These are phyloP conservation scores for Naganishia sp. DNA, from an alignment of 1,284 basidiomycete genomes.

Conservation along the genomic window DNA sequence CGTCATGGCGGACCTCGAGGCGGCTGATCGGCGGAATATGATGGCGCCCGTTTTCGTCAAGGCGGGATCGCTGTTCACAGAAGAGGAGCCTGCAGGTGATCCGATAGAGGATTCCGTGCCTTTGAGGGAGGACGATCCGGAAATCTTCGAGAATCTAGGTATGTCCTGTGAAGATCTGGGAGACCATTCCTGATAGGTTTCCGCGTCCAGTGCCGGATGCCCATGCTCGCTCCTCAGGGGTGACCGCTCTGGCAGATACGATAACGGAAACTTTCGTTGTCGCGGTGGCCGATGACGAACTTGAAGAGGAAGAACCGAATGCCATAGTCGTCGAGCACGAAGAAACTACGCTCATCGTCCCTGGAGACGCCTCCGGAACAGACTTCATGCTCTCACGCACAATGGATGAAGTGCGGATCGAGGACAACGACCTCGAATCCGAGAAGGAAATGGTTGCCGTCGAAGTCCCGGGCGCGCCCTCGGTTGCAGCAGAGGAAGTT, in stretches of 20 bases:
- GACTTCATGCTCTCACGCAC: conserved; percentile 45
- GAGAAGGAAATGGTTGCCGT: conserved; percentile 11
- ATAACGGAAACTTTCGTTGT: neutral
- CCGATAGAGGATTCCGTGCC: conserved; percentile 21
- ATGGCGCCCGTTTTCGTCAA: conserved; percentile 52
- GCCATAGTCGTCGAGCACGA: conserved; percentile 42
- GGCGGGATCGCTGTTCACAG: conserved; percentile 52
- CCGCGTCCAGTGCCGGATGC: neutral
- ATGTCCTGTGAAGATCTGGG: neutral
- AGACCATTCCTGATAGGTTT: no score
- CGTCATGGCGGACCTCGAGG: conserved; percentile 25
- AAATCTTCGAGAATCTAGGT: neutral
- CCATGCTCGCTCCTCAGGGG: no score
- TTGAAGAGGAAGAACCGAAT: conserved; percentile 28
- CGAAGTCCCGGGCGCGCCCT: neutral
- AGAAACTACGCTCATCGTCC: conserved; percentile 30
- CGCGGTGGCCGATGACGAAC: conserved; percentile 31
- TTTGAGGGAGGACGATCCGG: neutral
- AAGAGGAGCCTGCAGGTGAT: conserved; percentile 38
- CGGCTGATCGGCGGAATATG: conserved; percentile 37
- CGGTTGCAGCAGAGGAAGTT: conserved; percentile 23
- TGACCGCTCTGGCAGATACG: neutral
- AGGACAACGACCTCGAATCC: conserved; percentile 1
- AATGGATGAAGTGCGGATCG: conserved; percentile 37
- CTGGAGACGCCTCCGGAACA: conserved; percentile 3